These are phyloP conservation scores for Hirsutella rhossiliensis DNA, from an alignment of 2,329 filamentous ascomycete species.

Conservation along the genomic window DNA sequence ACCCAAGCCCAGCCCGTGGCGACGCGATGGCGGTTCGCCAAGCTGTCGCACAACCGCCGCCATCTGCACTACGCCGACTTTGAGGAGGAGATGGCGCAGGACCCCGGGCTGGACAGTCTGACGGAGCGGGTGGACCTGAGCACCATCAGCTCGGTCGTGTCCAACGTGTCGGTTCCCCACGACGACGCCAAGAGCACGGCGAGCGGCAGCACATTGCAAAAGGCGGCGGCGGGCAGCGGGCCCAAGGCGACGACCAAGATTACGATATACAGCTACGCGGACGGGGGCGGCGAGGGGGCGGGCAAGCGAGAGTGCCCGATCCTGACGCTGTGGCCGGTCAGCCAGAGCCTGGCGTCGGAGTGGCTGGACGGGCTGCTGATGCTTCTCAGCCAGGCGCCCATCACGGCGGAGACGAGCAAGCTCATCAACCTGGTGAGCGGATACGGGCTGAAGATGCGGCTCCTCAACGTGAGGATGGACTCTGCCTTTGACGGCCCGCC, in stretches of 20 bases:
- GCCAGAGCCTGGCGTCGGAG: slow-evolving; percentile 77
- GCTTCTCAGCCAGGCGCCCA: slow-evolving; percentile 88
- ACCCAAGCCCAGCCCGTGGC: slow-evolving; percentile 28
- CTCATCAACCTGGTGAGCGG: slow-evolving; percentile 75
- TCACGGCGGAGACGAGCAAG: slow-evolving; percentile 93
- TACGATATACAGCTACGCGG: slow-evolving; percentile 68
- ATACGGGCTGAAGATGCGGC: slow-evolving; percentile 82
- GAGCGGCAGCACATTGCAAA: slow-evolving; percentile 30
- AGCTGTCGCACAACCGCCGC: slow-evolving; percentile 80
- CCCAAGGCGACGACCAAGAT: slow-evolving; percentile 64
- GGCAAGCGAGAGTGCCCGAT: slow-evolving; percentile 51
- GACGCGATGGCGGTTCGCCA: slow-evolving; percentile 68
- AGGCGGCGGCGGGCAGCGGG: slow-evolving; percentile 10
- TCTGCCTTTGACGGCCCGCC: slow-evolving; percentile 55
- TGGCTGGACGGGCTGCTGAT: slow-evolving; percentile 95
- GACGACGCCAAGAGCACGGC: slow-evolving; percentile 33
- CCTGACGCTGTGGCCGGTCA: slow-evolving; percentile 70
- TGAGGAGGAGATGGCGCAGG: slow-evolving; percentile 45
- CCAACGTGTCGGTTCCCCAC: slow-evolving; percentile 67
- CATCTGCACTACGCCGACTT: slow-evolving; percentile 89
- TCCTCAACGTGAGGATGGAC: slow-evolving; percentile 85
- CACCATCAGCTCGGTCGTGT: slow-evolving; percentile 84
- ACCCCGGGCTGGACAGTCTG: slow-evolving; percentile 62
- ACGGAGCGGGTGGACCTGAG: slow-evolving; percentile 76
- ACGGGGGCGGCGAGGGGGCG: slow-evolving; percentile 23